Conservation (phyloP, 768 basidiomycete species). For the Tricholoma sp. region DNA sequence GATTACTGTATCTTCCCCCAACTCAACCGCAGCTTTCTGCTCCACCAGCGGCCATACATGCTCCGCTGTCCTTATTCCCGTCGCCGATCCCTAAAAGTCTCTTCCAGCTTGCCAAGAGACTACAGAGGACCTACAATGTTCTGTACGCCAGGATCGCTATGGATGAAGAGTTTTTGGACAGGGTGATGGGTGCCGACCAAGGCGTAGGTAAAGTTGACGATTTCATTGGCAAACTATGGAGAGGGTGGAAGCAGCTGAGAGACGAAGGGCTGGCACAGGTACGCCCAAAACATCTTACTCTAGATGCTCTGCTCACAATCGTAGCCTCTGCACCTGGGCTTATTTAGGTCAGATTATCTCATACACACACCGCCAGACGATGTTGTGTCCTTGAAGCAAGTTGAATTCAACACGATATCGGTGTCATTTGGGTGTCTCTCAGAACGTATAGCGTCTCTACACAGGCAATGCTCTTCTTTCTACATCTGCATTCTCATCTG, state of each 20-base stretch:
- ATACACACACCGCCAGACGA: conserved; percentile 52
- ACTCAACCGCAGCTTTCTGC: conserved; percentile 38
- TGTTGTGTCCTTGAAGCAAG: conserved; percentile 69
- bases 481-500: not conserved
- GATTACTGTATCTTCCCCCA: conserved; percentile 76
- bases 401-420: conserved; percentile 97
- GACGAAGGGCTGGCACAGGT: conserved; percentile 54
- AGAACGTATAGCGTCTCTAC: conserved; percentile 60
- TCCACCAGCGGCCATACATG: conserved; percentile 79
- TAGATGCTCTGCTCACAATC: conserved; percentile 2
- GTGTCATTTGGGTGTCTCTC: conserved; percentile 85
- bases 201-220: conserved; percentile 82
- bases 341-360: conserved; percentile 95
- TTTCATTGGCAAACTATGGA: conserved; percentile 85
- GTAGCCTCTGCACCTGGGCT: conserved; percentile 79
- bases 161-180: conserved; percentile 76
- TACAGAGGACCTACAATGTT: conserved; percentile 79
- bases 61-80: conserved; percentile 85
- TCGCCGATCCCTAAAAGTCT: conserved; percentile 75
- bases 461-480: conserved; percentile 48
- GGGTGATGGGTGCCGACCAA: conserved; percentile 71
- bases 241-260: conserved; percentile 73
- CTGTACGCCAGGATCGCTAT: conserved; percentile 82
- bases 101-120: conserved; percentile 56
- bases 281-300: not conserved